Percentiles rank a stretch among this genome's conserved stretches.
phyloP scores from a whole-genome alignment of 2,329 filamentous ascomycete species.

The Seiridium cupressi region DNA sequence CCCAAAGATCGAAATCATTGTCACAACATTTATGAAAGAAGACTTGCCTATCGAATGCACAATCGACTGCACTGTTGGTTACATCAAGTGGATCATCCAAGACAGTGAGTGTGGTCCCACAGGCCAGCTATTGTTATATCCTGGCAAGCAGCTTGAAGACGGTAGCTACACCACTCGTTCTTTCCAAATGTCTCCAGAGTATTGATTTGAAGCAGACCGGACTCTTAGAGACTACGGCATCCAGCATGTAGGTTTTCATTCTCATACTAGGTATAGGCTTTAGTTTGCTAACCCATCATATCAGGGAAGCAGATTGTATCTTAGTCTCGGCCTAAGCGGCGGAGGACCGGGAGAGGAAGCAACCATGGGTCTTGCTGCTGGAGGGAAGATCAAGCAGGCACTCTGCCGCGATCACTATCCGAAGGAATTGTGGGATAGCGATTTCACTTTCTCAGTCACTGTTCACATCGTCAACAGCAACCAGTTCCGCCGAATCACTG shows the following conservation, averaged over 20 bases:
- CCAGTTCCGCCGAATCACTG: slow-evolving; percentile 32
- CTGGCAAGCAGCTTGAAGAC: not conserved
- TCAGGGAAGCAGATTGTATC: not conserved
- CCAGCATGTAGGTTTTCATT: not conserved
- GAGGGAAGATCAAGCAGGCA: slow-evolving; percentile 15
- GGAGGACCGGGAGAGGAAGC: not conserved
- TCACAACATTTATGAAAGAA: not conserved
- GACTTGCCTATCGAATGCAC: not conserved
- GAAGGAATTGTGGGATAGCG: slow-evolving; percentile 1
- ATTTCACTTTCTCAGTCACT: slow-evolving; percentile 14
- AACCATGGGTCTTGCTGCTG: slow-evolving; percentile 14
- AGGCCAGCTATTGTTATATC: not conserved
- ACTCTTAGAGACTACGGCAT: too few relatives aligned
- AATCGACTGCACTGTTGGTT: not conserved
- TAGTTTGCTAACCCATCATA: not conserved
- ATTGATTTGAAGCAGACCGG: too few relatives aligned
- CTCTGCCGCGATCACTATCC: slow-evolving; percentile 3
- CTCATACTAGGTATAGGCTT: too few relatives aligned
- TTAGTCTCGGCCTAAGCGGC: not conserved
- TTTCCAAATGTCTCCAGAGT: too few relatives aligned
- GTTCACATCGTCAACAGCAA: slow-evolving; percentile 37
- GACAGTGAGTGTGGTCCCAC: not conserved
- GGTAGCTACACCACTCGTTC: not conserved
- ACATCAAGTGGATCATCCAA: not conserved
- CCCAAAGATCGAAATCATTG: not conserved